Base-by-base conservation (phyloP, 208 protist species). In the Wallacemonas rigidus region DNA sequence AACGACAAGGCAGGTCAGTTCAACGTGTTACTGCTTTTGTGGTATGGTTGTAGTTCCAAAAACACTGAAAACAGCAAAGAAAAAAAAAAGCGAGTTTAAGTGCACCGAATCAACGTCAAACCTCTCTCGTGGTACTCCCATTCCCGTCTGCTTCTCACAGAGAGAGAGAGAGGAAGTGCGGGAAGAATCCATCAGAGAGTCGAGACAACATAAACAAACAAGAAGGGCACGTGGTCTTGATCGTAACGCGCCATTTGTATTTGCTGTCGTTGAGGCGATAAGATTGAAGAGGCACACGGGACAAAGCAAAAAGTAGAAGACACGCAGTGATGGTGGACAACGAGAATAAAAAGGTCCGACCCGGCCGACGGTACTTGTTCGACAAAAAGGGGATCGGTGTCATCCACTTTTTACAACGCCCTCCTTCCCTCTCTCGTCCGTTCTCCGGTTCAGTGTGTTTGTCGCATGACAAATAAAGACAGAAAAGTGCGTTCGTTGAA, bases 231-330 rank as follows among this genome's bases (percentile, higher is more conserved):
- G 45, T 50, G 45, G 45, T 50, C 45, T 14, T 50, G 12, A 50
- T 50, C 45, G 45, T 50, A 50, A 50, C 45, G 45, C 12, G 45
- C 12, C 6, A 50, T 12, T 6, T 12, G 36, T 45, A 9, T 39
- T 36, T 26, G 26, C 26, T 26, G 26, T 26, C 26, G 26, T 26
- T 26, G 44, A 53, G 62, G 14, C 35, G 35, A 67, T 15, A 74
- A 58, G 47, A 67, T 41, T 72, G 44, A 65, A 78, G 55, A 75
- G 48, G 58, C 64, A 36, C 35, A 57, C 63, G 38, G 43, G 70
- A 51, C 47, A 65, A 70, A 67, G n/a, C n/a, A 44, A 35, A 58
- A 58, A 58, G 54, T 26, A 26, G 26, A 26, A 26, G 26, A 58
- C 54, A 58, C 9, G 15, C 54, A 58, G 15, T 38, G 15, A 38